Conservation (phyloP, 495 filamentous ascomycete species). For the Neurospora sp. region DNA sequence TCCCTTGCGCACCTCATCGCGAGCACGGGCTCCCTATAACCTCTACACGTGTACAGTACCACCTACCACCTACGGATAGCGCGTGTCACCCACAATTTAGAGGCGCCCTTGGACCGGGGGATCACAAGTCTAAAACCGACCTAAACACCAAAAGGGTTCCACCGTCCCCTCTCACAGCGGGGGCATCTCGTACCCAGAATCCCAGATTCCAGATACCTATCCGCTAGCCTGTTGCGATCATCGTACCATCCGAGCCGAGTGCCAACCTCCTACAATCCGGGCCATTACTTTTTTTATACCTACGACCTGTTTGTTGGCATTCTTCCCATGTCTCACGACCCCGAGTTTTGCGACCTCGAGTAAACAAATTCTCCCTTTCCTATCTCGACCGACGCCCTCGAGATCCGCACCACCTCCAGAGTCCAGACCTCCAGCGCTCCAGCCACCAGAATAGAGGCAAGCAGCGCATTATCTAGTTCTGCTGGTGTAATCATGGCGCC, state of each 20-base stretch:
- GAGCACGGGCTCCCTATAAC: not conserved
- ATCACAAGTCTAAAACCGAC: not conserved
- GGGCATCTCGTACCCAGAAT: not conserved
- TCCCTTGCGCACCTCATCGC: not conserved
- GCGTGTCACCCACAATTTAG: not conserved
- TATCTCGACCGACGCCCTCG: not conserved
- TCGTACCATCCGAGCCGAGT: not conserved
- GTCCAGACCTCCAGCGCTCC: not conserved
- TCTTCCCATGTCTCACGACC: not conserved
- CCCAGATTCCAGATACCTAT: not conserved
- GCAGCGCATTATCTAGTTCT: not conserved
- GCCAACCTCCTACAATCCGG: conserved; percentile 2
- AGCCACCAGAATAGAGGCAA: not conserved
- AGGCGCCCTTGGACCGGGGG: not conserved
- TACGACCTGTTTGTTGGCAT: not conserved
- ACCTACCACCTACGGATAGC: not conserved
- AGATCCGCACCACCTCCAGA: not conserved
- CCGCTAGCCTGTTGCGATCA: not conserved
- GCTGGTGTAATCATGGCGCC: conserved; percentile 9
- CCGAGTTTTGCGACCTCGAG: not conserved
- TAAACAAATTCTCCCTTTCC: not conserved
- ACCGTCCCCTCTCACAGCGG: not conserved
- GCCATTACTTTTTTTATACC: not conserved
- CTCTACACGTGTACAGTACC: not conserved
- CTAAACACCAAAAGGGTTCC: not conserved